Conservation (phyloP, 139 green algal species). For the Edaphochlamys debaryana region DNA sequence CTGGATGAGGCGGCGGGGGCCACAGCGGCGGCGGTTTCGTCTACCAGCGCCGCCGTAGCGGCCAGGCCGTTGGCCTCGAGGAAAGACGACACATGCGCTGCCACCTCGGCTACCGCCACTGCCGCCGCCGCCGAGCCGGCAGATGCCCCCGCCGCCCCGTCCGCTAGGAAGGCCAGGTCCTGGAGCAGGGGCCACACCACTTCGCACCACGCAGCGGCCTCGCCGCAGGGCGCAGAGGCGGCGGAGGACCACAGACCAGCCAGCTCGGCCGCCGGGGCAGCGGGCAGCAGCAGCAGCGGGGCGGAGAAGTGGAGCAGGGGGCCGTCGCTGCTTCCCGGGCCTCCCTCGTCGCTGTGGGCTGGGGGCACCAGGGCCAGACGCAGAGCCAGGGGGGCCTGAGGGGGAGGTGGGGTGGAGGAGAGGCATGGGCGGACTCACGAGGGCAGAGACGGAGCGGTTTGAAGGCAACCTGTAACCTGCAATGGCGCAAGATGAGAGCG, state of each 20-base stretch:
- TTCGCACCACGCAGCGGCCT: no score
- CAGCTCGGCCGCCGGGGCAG: neutral
- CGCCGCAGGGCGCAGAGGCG: neutral
- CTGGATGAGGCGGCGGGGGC: no score
- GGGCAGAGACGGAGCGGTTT: no score
- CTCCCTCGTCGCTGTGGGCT: neutral
- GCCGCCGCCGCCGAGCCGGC: no score
- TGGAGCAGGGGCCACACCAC: neutral
- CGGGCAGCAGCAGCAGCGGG: constrained; percentile 7
- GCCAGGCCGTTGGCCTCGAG: neutral
- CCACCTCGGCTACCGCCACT: neutral
- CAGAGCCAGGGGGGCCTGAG: neutral
- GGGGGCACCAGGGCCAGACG: neutral
- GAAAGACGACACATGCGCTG: neutral
- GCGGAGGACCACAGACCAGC: neutral
- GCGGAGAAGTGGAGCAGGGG: neutral
- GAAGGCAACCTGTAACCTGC: no score
- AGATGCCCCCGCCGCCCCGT: neutral
- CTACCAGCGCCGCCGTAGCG: neutral
- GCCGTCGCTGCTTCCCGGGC: no score
- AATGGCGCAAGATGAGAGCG: no score
- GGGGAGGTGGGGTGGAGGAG: no score
- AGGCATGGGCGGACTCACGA: no score
- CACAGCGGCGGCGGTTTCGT: no score
- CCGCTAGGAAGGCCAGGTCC: neutral